phyloP scores from a whole-genome alignment of 2,329 filamentous ascomycete genomes.

The Talaromyces funiculosus region DNA sequence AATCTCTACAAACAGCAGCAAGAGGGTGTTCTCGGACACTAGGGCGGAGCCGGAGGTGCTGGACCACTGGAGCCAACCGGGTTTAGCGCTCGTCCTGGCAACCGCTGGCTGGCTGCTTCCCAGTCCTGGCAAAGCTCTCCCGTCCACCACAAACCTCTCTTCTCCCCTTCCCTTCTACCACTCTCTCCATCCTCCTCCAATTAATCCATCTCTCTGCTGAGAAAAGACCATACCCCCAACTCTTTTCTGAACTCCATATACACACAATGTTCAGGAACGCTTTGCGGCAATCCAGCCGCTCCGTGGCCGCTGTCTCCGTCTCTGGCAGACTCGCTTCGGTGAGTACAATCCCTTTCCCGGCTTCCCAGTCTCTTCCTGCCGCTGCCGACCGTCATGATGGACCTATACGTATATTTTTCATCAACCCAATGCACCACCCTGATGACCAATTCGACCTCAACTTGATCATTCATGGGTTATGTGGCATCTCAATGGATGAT shows the following conservation, averaged over 20 bases:
- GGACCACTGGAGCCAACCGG: constrained; percentile 31
- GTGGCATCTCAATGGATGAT: constrained; percentile 20
- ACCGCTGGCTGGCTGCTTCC: constrained; percentile 31
- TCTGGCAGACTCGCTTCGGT: constrained; percentile 87
- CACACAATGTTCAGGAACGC: constrained; percentile 93
- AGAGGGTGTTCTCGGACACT: constrained; percentile 1
- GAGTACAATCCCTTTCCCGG: constrained; percentile 44
- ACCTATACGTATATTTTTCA: constrained; percentile 15
- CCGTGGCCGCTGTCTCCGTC: constrained; percentile 88
- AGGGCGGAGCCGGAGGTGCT: constrained; percentile 32
- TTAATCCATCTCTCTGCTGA: constrained; percentile 35
- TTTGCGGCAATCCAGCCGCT: constrained; percentile 92
- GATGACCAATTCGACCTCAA: constrained; percentile 15
- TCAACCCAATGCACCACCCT: constrained; percentile 19
- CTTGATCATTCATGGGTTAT: constrained; percentile 16
- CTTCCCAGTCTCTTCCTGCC: constrained; percentile 46
- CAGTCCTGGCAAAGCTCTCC: constrained; percentile 33
- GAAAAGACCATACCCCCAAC: constrained; percentile 33
- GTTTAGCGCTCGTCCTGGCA: constrained; percentile 36
- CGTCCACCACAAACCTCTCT: constrained; percentile 30
- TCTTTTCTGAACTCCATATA: constrained; percentile 32
- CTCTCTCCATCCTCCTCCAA: constrained; percentile 23
- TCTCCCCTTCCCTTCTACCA: constrained; percentile 12
- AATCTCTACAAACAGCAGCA: neutral
- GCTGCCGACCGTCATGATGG: constrained; percentile 27